Percentiles rank a stretch among this genome's conserved stretches.
Evolutionary conservation across 1,284 basidiomycete genomes (phyloP).

Genomic region (Fistulinella cinereoalba): DNA sequence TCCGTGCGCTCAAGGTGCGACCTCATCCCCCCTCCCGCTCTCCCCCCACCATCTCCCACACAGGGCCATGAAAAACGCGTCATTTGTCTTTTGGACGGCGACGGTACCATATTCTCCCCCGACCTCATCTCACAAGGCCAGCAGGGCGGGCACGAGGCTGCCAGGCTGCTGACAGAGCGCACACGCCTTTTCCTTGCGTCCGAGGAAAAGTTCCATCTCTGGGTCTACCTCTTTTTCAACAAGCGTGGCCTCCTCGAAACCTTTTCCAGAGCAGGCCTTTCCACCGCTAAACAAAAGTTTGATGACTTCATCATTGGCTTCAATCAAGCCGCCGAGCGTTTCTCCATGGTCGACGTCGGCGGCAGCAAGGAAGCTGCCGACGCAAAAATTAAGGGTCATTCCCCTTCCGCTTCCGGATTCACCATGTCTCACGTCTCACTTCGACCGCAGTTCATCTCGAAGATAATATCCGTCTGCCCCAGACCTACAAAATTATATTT

Average conservation of each 20-base stretch:
- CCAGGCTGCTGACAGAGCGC: conserved; percentile 49
- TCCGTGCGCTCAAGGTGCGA: conserved; percentile 24
- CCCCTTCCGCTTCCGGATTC: not conserved
- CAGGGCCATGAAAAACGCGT: conserved; percentile 47
- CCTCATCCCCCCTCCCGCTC: not conserved
- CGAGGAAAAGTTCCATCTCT: conserved; percentile 50
- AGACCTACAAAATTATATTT: conserved; percentile 61
- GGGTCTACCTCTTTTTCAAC: conserved; percentile 65
- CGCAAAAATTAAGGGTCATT: conserved; percentile 66
- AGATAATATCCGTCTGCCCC: conserved; percentile 57
- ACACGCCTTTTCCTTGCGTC: conserved; percentile 44
- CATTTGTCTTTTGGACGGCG: conserved; percentile 62
- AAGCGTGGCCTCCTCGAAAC: conserved; percentile 56
- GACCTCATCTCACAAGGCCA: conserved; percentile 53
- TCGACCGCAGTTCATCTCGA: conserved; percentile 48
- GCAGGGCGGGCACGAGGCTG: conserved; percentile 55
- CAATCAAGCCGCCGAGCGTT: conserved; percentile 60
- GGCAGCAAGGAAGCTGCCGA: conserved; percentile 70
- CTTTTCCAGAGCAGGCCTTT: conserved; percentile 43
- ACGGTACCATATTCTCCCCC: conserved; percentile 58
- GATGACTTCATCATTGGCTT: conserved; percentile 65
- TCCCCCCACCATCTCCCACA: conserved; percentile 15
- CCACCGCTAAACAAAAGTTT: conserved; percentile 43
- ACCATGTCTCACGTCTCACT: conserved; percentile 12
- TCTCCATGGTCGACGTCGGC: conserved; percentile 71